Conservation (phyloP, 768 basidiomycete genomes). For the Imleria badia region DNA sequence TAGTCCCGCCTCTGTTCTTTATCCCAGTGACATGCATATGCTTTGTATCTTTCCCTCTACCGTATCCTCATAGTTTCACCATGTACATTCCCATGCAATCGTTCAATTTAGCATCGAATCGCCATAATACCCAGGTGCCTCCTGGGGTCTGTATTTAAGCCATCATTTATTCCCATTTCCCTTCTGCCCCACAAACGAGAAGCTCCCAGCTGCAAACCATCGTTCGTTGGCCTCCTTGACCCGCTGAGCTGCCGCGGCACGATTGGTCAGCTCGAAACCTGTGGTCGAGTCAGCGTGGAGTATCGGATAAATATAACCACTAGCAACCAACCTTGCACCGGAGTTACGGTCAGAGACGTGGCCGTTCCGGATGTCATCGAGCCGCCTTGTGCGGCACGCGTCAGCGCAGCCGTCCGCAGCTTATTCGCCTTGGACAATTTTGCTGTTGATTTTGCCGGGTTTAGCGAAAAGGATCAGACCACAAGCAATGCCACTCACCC, state of each 20-base stretch:
- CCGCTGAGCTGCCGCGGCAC: slow-evolving; percentile 76
- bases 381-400: slow-evolving; percentile 64
- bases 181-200: slow-evolving; percentile 72
- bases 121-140: background rate
- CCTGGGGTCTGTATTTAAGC: slow-evolving; percentile 1
- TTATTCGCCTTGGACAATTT: slow-evolving; percentile 96
- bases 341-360: slow-evolving; percentile 91
- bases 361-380: slow-evolving; percentile 73
- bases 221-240: slow-evolving; percentile 96
- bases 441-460: slow-evolving; percentile 46
- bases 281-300: slow-evolving; percentile 15
- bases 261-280: slow-evolving; percentile 94
- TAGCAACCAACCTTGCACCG: slow-evolving; percentile 74
- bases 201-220: slow-evolving; percentile 90
- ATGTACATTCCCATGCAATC: slow-evolving; percentile 13
- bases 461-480: background rate
- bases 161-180: slow-evolving; percentile 32
- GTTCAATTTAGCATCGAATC: slow-evolving; percentile 3
- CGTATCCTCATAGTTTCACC: slow-evolving; percentile 18
- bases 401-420: slow-evolving; percentile 81
- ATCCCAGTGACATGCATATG: background rate
- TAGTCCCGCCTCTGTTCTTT: background rate
- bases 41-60: slow-evolving; percentile 2
- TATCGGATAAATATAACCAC: background rate
- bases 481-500: slow-evolving; percentile 51